phyloP scores from a whole-genome alignment of 139 green algal species.

The Closterium sp. region DNA sequence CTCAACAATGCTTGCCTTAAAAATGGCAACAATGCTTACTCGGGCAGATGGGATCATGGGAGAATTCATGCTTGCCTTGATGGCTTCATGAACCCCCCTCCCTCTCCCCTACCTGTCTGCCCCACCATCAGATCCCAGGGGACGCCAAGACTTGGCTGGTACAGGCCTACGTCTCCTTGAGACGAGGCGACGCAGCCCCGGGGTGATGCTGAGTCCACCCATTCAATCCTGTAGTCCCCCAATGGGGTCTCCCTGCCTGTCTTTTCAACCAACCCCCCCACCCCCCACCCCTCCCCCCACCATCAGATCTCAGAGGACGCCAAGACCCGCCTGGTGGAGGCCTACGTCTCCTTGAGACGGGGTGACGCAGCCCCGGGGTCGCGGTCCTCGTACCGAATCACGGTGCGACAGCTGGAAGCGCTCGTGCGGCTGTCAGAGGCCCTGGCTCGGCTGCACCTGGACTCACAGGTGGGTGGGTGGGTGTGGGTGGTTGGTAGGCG shows the following conservation, averaged over 20 bases:
- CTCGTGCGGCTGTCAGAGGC: constrained; percentile 87
- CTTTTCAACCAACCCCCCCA: background rate
- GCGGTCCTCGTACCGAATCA: constrained; percentile 73
- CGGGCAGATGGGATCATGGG: too few species aligned
- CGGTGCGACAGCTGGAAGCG: constrained; percentile 92
- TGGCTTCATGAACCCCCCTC: constrained; percentile 50
- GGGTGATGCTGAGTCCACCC: constrained; percentile 60
- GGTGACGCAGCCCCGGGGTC: constrained; percentile 83
- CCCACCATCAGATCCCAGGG: constrained; percentile 16
- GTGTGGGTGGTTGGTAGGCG: background rate
- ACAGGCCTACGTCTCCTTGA: constrained; percentile 80
- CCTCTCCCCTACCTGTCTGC: too few species aligned
- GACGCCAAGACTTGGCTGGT: constrained; percentile 73
- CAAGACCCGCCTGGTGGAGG: constrained; percentile 66
- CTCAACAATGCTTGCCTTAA: too few species aligned
- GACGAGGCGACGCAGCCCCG: constrained; percentile 77
- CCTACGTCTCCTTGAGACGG: constrained; percentile 82
- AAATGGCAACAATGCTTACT: too few species aligned
- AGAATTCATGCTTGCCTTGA: too few species aligned
- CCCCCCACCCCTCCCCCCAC: constrained; percentile 9
- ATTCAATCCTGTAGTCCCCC: background rate
- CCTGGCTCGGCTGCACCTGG: constrained; percentile 65
- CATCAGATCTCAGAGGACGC: constrained; percentile 58
- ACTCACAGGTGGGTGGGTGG: constrained; percentile 45
- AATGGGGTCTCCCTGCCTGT: background rate